Percentiles rank a stretch among this genome's conserved stretches.
phyloP scores from a whole-genome alignment of 2,329 filamentous ascomycete species.

The Talaromyces sp. region DNA sequence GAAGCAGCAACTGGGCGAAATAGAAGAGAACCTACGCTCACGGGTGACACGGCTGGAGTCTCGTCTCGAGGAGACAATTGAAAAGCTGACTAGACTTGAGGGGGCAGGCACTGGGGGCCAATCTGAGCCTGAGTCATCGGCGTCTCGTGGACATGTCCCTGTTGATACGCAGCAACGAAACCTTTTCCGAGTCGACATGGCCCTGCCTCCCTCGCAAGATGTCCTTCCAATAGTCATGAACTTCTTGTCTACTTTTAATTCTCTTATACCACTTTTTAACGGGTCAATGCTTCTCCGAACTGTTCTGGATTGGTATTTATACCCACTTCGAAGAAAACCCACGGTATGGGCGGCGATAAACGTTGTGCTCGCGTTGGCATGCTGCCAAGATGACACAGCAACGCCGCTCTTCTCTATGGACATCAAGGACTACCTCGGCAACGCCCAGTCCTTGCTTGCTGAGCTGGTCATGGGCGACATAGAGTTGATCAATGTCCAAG shows the following conservation, averaged over 20 bases:
- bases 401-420: not conserved
- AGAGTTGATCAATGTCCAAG: not conserved
- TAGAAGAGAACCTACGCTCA: not conserved
- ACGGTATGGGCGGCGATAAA: not conserved
- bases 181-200: not conserved
- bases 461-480: not conserved
- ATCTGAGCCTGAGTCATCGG: too few relatives aligned
- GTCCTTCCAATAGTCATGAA: not conserved
- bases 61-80: not conserved
- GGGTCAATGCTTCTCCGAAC: not conserved
- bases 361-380: not conserved
- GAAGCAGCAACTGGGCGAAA: not conserved
- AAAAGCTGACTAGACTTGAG: too few relatives aligned
- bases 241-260: not conserved
- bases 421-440: not conserved
- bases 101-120: too few relatives aligned
- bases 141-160: not conserved
- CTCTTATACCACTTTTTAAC: not conserved
- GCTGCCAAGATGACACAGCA: not conserved
- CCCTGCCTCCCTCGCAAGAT: not conserved
- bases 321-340: not conserved
- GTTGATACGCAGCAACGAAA: not conserved
- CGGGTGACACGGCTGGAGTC: not conserved
- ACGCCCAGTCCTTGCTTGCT: not conserved
- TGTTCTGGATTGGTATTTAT: not conserved